phyloP scores from a whole-genome alignment of 1,284 basidiomycete genomes.

The Melampsora occidentalis region DNA sequence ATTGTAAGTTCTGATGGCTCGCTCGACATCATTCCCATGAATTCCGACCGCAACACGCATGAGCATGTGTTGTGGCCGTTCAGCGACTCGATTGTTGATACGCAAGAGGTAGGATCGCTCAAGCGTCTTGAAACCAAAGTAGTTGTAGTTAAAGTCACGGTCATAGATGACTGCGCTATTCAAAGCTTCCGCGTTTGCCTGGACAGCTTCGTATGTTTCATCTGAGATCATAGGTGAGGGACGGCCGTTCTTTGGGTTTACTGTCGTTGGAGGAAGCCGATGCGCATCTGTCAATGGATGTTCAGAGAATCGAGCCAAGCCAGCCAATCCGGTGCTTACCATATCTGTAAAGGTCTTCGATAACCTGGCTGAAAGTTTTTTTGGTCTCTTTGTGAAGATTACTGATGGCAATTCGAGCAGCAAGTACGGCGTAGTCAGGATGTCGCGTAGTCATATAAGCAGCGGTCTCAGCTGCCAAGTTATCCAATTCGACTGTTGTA shows the following conservation, averaged over 20 bases:
- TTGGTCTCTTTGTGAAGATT: slow-evolving; percentile 99
- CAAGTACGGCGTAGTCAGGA: slow-evolving; percentile 96
- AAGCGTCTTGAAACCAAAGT: slow-evolving; percentile 97
- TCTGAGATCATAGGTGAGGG: slow-evolving; percentile 88
- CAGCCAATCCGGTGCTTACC: slow-evolving; percentile 57
- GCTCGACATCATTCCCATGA: slow-evolving; percentile 84
- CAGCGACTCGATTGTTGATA: slow-evolving; percentile 89
- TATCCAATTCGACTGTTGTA: slow-evolving; percentile 93
- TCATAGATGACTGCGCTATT: slow-evolving; percentile 97
- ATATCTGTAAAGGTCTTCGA: slow-evolving; percentile 86
- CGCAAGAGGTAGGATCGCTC: slow-evolving; percentile 96
- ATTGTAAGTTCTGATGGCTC: slow-evolving; percentile 81
- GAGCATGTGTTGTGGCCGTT: slow-evolving; percentile 97
- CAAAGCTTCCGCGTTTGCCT: slow-evolving; percentile 74
- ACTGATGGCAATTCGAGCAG: slow-evolving; percentile 95
- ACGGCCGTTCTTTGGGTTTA: slow-evolving; percentile 89
- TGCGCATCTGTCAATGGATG: background rate
- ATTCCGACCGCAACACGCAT: slow-evolving; percentile 99
- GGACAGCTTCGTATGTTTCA: slow-evolving; percentile 78
- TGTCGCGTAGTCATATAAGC: slow-evolving; percentile 91
- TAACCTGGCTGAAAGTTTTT: slow-evolving; percentile 89
- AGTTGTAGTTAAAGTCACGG: slow-evolving; percentile 94
- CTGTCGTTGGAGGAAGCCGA: slow-evolving; percentile 54
- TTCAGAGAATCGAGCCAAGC: background rate
- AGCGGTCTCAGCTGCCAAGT: slow-evolving; percentile 83